Evolutionary conservation across 2,329 filamentous ascomycete species (phyloP).

Genomic region (Pezicula rhizophila): DNA sequence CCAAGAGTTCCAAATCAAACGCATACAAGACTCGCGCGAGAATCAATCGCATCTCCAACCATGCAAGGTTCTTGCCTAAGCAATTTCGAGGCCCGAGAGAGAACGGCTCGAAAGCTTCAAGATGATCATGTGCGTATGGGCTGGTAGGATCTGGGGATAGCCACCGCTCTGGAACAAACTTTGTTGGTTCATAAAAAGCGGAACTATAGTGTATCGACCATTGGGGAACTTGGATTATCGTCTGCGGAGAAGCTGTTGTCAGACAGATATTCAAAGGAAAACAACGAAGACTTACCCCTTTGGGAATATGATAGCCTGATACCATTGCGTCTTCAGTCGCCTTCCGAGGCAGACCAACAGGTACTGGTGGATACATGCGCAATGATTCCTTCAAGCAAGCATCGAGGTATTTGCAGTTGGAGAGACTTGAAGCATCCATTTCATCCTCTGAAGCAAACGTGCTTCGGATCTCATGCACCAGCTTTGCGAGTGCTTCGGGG

Average conservation of each 20-base stretch:
- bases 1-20: constrained; percentile 4
- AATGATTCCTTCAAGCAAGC: constrained; percentile 21
- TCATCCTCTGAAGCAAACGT: constrained; percentile 27
- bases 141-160: constrained; percentile 8
- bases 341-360: background rate
- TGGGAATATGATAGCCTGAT: background rate
- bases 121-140: background rate
- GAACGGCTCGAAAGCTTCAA: constrained; percentile 3
- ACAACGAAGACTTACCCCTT: background rate
- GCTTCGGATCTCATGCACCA: constrained; percentile 35
- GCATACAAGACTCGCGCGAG: constrained; percentile 3
- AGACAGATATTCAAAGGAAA: no score
- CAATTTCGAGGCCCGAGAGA: constrained; percentile 4
- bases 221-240: constrained; percentile 24
- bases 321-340: background rate
- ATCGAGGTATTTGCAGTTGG: constrained; percentile 31
- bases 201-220: background rate
- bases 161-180: constrained; percentile 32
- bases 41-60: constrained; percentile 5
- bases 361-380: constrained; percentile 3
- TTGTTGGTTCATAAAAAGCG: constrained; percentile 23
- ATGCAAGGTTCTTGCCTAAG: constrained; percentile 6
- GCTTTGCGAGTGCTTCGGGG: constrained; percentile 28
- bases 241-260: background rate
- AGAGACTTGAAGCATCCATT: background rate